Percentiles rank a stretch among this genome's conserved stretches.
Conservation (phyloP, 2,329 filamentous ascomycete genomes). For the Phaeosphaeria sp. region DNA sequence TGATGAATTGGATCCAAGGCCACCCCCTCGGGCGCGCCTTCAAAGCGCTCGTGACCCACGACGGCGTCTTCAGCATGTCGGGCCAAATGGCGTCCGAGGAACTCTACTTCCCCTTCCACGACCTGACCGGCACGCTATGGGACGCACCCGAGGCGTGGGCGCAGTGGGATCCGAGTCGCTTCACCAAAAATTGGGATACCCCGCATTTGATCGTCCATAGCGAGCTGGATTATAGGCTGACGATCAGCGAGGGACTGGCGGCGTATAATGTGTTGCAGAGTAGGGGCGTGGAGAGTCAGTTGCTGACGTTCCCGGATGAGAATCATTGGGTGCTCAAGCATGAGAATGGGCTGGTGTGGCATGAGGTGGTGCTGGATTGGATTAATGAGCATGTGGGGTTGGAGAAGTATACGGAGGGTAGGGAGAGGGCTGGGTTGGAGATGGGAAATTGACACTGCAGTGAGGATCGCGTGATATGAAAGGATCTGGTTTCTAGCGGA, state of each 20-base stretch:
- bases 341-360: constrained; percentile 91
- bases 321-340: constrained; percentile 87
- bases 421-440: constrained; percentile 9
- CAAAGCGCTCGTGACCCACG: constrained; percentile 86
- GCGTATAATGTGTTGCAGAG: constrained; percentile 88
- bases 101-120: constrained; percentile 60
- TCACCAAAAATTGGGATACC: constrained; percentile 76
- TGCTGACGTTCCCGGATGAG: constrained; percentile 83
- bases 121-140: constrained; percentile 46
- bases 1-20: constrained; percentile 85
- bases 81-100: constrained; percentile 60
- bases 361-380: constrained; percentile 82
- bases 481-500: neutral
- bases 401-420: constrained; percentile 47
- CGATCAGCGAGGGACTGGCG: constrained; percentile 82
- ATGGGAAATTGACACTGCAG: neutral
- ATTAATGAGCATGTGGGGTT: constrained; percentile 67
- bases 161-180: constrained; percentile 64
- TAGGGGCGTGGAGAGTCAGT: constrained; percentile 74
- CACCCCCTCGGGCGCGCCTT: constrained; percentile 82
- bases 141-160: constrained; percentile 57
- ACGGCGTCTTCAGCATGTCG: constrained; percentile 76
- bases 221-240: constrained; percentile 86
- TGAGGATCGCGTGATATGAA: neutral
- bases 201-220: constrained; percentile 91